These are phyloP conservation scores for Tetrastigma voinierianum DNA, from an alignment of 164 flowering plant species.

Conservation along the genomic window DNA sequence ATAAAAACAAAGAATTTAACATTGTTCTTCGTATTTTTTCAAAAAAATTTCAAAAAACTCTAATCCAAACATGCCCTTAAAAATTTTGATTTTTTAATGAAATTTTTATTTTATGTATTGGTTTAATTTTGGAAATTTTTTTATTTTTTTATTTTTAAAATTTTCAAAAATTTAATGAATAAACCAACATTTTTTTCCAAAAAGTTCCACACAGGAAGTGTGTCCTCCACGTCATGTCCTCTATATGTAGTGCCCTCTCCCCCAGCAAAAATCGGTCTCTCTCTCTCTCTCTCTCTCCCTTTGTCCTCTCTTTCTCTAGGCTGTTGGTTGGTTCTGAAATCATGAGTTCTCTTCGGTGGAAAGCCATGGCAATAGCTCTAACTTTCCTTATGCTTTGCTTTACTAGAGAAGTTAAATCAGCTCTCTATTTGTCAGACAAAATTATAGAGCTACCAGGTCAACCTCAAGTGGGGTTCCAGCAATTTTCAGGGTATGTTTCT, in stretches of 20 bases:
- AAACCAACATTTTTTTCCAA: too few species aligned
- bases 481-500: slow-evolving; percentile 45
- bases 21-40: too few species aligned
- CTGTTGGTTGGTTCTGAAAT: background rate
- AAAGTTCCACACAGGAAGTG: too few species aligned
- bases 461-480: slow-evolving; percentile 40
- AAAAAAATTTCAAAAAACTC: too few species aligned
- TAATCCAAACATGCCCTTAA: too few species aligned
- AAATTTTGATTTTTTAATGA: too few species aligned
- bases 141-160: background rate
- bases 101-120: too few species aligned
- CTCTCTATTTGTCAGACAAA: slow-evolving; percentile 15
- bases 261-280: background rate
- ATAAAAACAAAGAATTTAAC: too few species aligned
- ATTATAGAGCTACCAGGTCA: slow-evolving; percentile 40
- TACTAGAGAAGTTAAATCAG: slow-evolving; percentile 9
- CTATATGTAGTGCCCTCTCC: background rate
- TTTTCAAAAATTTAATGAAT: too few species aligned
- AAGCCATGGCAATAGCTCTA: slow-evolving; percentile 16
- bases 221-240: too few species aligned
- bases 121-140: background rate
- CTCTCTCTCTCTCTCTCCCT: slow-evolving; percentile 6
- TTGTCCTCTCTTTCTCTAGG: too few species aligned
- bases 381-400: slow-evolving; percentile 1
- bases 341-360: slow-evolving; percentile 20